Evolutionary conservation across 305 asterid genomes (phyloP).

Genomic region (Fraxinus xanthoxyloides): DNA sequence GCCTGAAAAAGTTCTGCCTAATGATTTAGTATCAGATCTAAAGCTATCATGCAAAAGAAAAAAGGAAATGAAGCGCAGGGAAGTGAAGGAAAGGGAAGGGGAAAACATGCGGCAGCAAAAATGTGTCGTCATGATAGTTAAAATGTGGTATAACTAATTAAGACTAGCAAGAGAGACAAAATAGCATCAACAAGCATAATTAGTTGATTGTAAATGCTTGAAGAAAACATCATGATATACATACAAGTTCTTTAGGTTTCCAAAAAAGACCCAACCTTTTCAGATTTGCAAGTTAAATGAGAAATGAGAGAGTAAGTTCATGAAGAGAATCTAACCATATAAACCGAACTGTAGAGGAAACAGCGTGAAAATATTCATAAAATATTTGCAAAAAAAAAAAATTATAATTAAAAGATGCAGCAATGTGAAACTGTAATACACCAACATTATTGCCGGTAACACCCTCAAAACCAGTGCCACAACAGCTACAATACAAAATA

Average conservation of each 20-base stretch:
- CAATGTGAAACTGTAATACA: neutral
- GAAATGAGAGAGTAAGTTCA: neutral
- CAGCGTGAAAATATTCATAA: neutral
- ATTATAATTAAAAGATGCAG: neutral
- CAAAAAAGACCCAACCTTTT: neutral
- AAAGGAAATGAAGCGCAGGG: neutral
- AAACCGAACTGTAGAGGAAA: neutral
- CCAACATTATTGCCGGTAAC: neutral
- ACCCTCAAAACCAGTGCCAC: neutral
- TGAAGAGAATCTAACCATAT: neutral
- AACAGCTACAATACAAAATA: neutral
- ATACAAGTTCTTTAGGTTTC: neutral
- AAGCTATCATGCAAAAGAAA: neutral
- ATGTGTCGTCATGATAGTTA: neutral
- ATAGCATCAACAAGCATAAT: neutral
- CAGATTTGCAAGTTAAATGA: neutral
- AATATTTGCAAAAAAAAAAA: neutral
- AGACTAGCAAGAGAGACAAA: neutral
- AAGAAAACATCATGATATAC: neutral
- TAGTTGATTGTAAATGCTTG: neutral
- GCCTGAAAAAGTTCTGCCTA: neutral
- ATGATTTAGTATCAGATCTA: neutral
- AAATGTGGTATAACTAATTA: neutral
- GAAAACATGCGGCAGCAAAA: neutral
- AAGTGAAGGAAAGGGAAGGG: neutral